Evolutionary conservation across 108 stramenopile species (phyloP), one percentile per base, ranked within the genome.

Genomic region (Cylindrotheca closterium): DNA sequence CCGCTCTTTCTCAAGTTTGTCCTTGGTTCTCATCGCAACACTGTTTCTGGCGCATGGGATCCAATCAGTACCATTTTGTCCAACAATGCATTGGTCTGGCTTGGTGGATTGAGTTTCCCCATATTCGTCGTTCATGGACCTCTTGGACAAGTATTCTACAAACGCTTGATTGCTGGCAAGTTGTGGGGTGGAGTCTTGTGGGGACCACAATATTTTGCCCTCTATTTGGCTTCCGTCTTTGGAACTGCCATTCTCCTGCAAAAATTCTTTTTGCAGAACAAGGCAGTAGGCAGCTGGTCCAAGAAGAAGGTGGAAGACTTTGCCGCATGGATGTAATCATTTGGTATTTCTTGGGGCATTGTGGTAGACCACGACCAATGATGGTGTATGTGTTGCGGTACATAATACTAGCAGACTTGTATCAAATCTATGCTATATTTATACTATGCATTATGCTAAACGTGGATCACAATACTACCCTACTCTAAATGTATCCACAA

Each of bases 41-140:
- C 71, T 5, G 77, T 78, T 0, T 18, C 27, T 24, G 66, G 60
- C 2, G 46, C 33, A 17, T 27, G 12, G 0, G 77, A 78, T 60
- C 66, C 60, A 1, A 17, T 67, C 12, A 15, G 45, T 15, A 47
- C 31, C 30, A 12, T 78, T 31, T 55, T 78, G 31, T 78, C 77
- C 0, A 59, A 55, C 64, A 57, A 57, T 29, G 1, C 30, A 5
- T 61, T 79, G 67, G 72, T 69, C 12, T 59, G 53, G 63, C 37
- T 79, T 57, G 78, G 78, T 42, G 60, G 55, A 25, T 64, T 79
- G 67, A 47, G 66, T 37, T 79, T 79, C 37, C 78, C 78, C 67
- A 79, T 79, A n/a, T 79, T 68, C 51, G 51, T 79, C 21, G 68
- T 74, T 8, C 78, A 79, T 60, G 78, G 78, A 22, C 78, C 78